Conservation (phyloP, 78 protist genomes). For the Dictyostelium discoideum region DNA sequence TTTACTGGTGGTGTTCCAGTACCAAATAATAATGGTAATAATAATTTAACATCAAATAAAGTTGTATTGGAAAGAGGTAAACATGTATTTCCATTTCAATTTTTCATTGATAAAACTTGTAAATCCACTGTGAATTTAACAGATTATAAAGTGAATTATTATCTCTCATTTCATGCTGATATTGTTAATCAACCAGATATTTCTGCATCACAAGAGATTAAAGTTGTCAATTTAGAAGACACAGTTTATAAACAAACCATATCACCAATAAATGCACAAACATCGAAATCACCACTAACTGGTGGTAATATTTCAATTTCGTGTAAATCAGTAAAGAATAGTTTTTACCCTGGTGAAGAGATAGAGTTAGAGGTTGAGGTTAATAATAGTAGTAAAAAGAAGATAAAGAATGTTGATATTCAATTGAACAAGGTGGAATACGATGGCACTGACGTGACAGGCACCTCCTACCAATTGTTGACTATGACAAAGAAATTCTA, state of each 20-base stretch:
- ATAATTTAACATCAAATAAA: not conserved
- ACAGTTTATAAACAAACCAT: not conserved
- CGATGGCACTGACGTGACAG: not conserved
- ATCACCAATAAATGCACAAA: not conserved
- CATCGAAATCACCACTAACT: conserved; percentile 43
- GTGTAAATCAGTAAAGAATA: not conserved
- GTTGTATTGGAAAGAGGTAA: conserved; percentile 12
- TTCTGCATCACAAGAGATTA: not conserved
- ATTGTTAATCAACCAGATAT: conserved; percentile 42
- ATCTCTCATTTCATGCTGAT: not conserved
- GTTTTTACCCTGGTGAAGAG: conserved; percentile 29
- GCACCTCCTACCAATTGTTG: not conserved
- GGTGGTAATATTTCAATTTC: conserved; percentile 21
- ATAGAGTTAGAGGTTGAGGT: conserved; percentile 14
- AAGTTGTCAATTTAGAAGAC: conserved; percentile 46
- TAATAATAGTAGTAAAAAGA: conserved; percentile 17
- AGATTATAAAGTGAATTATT: not conserved
- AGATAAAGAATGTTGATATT: conserved; percentile 6
- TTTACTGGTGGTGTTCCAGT: not conserved
- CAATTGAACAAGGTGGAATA: not conserved
- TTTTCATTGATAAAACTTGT: conserved; percentile 29
- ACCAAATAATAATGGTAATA: not conserved
- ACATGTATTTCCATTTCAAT: conserved; percentile 53
- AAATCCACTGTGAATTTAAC: not conserved
- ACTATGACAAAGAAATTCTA: not conserved